Percentiles rank a stretch among this genome's conserved stretches.
Evolutionary conservation across 306 rosid species (phyloP).

Genomic region (Medicago arabica): DNA sequence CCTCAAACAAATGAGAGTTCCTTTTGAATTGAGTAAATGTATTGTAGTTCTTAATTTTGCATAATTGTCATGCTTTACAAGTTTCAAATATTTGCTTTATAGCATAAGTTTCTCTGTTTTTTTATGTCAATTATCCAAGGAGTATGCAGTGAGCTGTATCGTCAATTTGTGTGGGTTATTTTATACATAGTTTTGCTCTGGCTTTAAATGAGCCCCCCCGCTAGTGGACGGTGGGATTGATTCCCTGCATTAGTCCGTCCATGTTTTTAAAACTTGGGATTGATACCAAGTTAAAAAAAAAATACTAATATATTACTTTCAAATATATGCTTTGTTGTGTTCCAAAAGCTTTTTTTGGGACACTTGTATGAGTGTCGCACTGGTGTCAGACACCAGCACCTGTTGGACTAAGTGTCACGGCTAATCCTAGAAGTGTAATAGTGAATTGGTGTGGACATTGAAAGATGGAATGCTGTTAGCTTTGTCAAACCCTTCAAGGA

Average conservation of each 20-base stretch:
- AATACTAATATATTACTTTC: background rate
- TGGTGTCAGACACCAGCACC: background rate
- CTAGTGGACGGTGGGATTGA: no score
- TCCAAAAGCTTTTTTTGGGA: background rate
- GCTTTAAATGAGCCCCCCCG: no score
- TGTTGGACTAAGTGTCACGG: background rate
- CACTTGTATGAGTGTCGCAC: background rate
- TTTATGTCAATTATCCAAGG: background rate
- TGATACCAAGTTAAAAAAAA: no score
- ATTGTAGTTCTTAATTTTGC: background rate
- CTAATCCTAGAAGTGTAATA: background rate
- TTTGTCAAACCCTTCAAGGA: constrained; percentile 19
- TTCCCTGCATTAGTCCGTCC: no score
- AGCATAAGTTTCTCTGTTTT: background rate
- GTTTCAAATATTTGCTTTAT: background rate
- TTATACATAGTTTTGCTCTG: no score
- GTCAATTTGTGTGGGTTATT: background rate
- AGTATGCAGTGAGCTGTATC: background rate
- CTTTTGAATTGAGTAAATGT: constrained; percentile 24
- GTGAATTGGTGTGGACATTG: background rate
- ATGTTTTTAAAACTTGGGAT: no score
- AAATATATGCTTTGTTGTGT: no score
- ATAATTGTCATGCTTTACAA: constrained; percentile 13
- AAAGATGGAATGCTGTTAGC: background rate
- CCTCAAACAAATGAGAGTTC: background rate